Conservation (phyloP, 2,329 filamentous ascomycete species). For the Beauveria sp. region DNA sequence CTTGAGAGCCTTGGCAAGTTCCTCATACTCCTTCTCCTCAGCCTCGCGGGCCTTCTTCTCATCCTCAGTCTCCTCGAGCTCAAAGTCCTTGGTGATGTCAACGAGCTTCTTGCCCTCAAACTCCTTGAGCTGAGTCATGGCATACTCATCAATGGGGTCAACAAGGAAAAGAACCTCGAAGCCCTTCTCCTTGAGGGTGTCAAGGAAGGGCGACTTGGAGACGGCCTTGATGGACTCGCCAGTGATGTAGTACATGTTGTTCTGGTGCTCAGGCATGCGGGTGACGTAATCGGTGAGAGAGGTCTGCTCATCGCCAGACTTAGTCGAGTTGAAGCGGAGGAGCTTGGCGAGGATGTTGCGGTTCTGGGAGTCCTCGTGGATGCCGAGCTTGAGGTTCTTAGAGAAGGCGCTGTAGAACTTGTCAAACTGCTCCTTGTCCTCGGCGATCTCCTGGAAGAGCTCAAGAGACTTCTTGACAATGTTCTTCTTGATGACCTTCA, state of each 20-base stretch:
- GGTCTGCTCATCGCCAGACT: conserved; percentile 92
- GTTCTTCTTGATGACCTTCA: conserved; percentile 99
- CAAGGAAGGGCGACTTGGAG: conserved; percentile 96
- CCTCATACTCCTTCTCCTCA: conserved; percentile 98
- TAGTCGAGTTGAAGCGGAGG: conserved; percentile 97
- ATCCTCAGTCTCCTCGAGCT: conserved; percentile 99
- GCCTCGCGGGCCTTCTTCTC: conserved; percentile 95
- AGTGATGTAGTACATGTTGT: conserved; percentile 99
- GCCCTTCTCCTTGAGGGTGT: conserved; percentile 96
- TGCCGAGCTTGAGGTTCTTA: conserved; percentile 99
- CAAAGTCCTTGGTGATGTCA: conserved; percentile 99
- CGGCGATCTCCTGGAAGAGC: conserved; percentile 97
- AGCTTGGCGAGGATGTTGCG: conserved; percentile 89
- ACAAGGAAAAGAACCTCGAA: conserved; percentile 99
- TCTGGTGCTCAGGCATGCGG: conserved; percentile 99
- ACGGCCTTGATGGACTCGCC: conserved; percentile 99
- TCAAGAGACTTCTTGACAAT: conserved; percentile 99
- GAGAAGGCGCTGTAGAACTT: conserved; percentile 99
- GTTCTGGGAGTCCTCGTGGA: conserved; percentile 99
- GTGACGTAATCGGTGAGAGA: conserved; percentile 97
- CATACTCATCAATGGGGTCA: conserved; percentile 98
- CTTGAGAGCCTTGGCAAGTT: conserved; percentile 93
- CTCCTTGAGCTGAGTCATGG: conserved; percentile 99
- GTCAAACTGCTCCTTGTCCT: conserved; percentile 99
- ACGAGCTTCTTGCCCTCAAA: conserved; percentile 99